Evolutionary conservation across 148 eudicot species (phyloP), one percentile per base, ranked within the genome.

Genomic region (Nepenthes mirabilis): DNA sequence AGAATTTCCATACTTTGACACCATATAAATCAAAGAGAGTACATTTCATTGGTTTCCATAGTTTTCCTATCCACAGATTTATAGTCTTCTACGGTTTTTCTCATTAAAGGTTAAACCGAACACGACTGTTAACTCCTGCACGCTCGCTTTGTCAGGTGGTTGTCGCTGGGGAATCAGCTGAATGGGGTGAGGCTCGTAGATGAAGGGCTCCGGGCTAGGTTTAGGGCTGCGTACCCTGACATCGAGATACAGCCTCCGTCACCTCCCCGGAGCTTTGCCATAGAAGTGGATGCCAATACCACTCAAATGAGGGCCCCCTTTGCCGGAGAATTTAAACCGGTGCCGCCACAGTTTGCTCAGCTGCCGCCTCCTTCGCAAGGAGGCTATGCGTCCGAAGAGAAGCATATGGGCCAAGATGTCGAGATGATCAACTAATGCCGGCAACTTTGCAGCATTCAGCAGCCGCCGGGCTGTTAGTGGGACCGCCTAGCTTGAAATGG

Each of bases 171-270:
- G 34, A 88, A 91, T 73, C 98, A 88, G 68, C 70, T 91, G 71
- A 78, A 63, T 63, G 96, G 96, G 52, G 90, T 66, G 6, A 70
- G 90, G 23, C 67, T 91, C 50, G 94, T 88, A 36, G 96, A 83
- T 67, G 96, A 85, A 60, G 97, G 97, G 48, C 82, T 90, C 11
- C 72, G 98, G 34, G 98, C 96, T 34, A 76, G 98, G 74, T 93
- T 93, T 60, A 93, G 82, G 77, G 98, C 98, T 52, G 96, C 96
- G 37, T 93, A 93, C 68, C 95, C 97, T 40, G 99, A 93, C 33
- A 86, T 86, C 14, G 97, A 86, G 64, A 87, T 93, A 64, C 86
- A 86, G 68, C 99, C 99, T 7, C 65, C 74, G 51, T 93, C 99
- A 14, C 96, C 98, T 52, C 98, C 99, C 9, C 82, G 95, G 70